Base-by-base conservation (phyloP, 768 basidiomycete species). In the Lentinus tigrinus region DNA sequence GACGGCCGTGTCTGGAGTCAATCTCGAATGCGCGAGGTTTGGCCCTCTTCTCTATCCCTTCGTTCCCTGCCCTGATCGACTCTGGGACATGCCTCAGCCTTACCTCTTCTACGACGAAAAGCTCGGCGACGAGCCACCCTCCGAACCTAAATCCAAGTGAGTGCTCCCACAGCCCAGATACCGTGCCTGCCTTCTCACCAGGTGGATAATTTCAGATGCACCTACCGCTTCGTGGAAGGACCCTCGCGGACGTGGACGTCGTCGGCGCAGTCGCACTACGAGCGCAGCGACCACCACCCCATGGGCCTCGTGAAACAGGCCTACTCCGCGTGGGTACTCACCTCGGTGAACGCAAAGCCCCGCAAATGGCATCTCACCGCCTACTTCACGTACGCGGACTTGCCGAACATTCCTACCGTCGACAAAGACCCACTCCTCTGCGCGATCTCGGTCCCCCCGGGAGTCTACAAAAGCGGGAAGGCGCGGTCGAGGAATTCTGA, bases 91-190 rank as follows among this genome's bases (percentile, higher is more conserved):
- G 31, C 52, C 50, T 31, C 67, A 88, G 82, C 85, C 86, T 1
- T 88, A 85, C 68, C 75, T 87, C 28, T 87, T 87, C 67, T 87
- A 87, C 69, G 85, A 88, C 69, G 85, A 84, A 68, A 83, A 80
- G 65, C 64, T 80, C 52, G 76, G 78, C 46, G 80, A 81, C 60
- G 75, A 77, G 56, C 72, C 72, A 72, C 48, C 70, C 70, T 54
- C 65, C 72, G 54, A 73, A 63, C 58, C 76, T 77, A 62, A 68
- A 69, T 49, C 71, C 59, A 74, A 75, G 80, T 80, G 67, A 63
- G 74, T 56, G 43, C 17, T 50, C 42, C 52, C 49, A 56, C 57
- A 44, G 48, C 42, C 19, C 53, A 48, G 47, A 44, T 52, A 37
- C 48, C 47, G 42, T 52, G 56, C 50, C 54, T 61, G 52, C 51